A percentile compares a stretch with the other conserved stretches of the same genome.
These are phyloP conservation scores for Erodium maritimum DNA, from an alignment of 345 rosid genomes.

Conservation along the genomic window DNA sequence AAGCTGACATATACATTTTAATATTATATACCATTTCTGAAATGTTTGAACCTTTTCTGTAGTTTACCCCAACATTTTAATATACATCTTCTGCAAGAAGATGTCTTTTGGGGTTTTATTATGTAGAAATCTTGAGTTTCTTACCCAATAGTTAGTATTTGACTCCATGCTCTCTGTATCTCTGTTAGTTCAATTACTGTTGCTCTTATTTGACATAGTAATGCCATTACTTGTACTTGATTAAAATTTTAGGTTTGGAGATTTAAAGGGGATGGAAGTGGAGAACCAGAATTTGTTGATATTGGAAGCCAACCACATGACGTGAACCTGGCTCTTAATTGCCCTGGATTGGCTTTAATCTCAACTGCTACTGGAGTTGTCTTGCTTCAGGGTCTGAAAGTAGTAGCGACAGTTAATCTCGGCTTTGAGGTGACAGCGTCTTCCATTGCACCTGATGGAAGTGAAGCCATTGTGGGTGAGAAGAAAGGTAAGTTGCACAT, in stretches of 20 bases:
- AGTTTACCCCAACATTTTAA: background rate
- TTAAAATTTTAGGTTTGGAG: background rate
- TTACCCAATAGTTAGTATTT: no score
- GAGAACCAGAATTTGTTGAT: slow-evolving; percentile 50
- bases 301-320: slow-evolving; percentile 83
- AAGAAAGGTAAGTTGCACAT: slow-evolving; percentile 75
- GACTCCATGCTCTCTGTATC: background rate
- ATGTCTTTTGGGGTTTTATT: no score
- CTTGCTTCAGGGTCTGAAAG: slow-evolving; percentile 55
- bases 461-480: slow-evolving; percentile 74
- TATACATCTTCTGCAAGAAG: no score
- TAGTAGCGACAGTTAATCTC: slow-evolving; percentile 57
- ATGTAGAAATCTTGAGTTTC: background rate
- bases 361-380: slow-evolving; percentile 71
- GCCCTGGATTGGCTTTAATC: slow-evolving; percentile 58
- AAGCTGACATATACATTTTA: no score
- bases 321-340: slow-evolving; percentile 57
- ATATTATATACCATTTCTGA: no score
- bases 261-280: slow-evolving; percentile 6
- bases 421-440: slow-evolving; percentile 76
- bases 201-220: no score
- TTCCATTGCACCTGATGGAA: slow-evolving; percentile 79
- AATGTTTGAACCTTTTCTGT: no score
- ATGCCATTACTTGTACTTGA: no score
- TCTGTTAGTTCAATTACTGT: no score